These are phyloP conservation scores for Pezicula neosporulosa DNA, from an alignment of 2,329 filamentous ascomycete species.

Conservation along the genomic window DNA sequence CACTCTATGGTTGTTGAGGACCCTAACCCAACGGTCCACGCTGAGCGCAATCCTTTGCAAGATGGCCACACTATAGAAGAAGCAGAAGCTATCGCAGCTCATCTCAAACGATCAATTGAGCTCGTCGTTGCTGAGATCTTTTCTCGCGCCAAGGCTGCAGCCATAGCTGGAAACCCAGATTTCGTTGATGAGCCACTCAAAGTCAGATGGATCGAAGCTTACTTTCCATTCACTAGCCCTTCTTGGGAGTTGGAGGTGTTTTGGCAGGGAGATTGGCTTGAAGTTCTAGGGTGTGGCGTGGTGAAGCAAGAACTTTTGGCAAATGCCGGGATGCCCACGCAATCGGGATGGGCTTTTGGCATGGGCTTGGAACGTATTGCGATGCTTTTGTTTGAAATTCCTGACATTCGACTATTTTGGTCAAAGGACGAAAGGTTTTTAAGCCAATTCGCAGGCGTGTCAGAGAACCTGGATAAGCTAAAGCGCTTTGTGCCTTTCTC, in stretches of 20 bases:
- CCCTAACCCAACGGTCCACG: slow-evolving; percentile 72
- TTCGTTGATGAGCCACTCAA: slow-evolving; percentile 68
- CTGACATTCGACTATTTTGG: slow-evolving; percentile 97
- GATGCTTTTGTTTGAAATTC: slow-evolving; percentile 95
- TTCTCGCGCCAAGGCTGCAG: slow-evolving; percentile 67
- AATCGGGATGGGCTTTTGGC: slow-evolving; percentile 93
- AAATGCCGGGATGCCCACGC: slow-evolving; percentile 70
- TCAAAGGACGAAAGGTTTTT: slow-evolving; percentile 80
- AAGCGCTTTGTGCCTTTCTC: slow-evolving; percentile 81
- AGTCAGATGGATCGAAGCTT: slow-evolving; percentile 93
- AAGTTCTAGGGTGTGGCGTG: slow-evolving; percentile 90
- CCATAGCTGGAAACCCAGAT: slow-evolving; percentile 44
- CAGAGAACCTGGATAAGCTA: slow-evolving; percentile 44
- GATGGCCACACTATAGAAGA: slow-evolving; percentile 67
- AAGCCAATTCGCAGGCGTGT: slow-evolving; percentile 71
- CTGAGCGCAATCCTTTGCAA: slow-evolving; percentile 81
- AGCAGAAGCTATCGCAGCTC: slow-evolving; percentile 75
- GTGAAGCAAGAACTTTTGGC: slow-evolving; percentile 78
- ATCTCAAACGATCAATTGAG: slow-evolving; percentile 87
- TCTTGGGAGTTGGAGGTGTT: slow-evolving; percentile 96
- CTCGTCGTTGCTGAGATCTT: slow-evolving; percentile 89
- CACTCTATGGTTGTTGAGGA: slow-evolving; percentile 80
- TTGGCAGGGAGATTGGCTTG: slow-evolving; percentile 93
- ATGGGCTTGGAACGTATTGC: slow-evolving; percentile 91
- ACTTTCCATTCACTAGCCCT: slow-evolving; percentile 94